phyloP scores from a whole-genome alignment of 2,329 filamentous ascomycete species.

The Talaromyces sp. region DNA sequence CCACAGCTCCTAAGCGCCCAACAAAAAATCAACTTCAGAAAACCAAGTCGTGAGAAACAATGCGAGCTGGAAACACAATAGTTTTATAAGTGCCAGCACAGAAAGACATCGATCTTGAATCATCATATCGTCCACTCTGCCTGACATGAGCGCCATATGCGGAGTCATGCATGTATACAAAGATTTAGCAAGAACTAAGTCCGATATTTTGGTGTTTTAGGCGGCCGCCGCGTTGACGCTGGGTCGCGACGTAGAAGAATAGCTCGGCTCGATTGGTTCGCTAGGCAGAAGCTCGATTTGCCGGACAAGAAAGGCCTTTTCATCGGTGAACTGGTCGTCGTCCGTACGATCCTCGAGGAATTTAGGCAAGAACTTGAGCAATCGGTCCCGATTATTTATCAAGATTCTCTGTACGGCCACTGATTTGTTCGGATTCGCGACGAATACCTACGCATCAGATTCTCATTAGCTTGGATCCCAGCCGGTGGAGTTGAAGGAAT shows the following conservation, averaged over 20 bases:
- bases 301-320: constrained; percentile 94
- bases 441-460: constrained; percentile 66
- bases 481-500: too few relatives aligned
- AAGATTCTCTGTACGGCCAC: constrained; percentile 90
- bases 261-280: constrained; percentile 38
- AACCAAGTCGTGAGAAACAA: not conserved
- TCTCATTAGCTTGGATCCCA: constrained; percentile 22
- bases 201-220: constrained; percentile 17
- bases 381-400: constrained; percentile 89
- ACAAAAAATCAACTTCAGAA: not conserved
- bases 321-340: constrained; percentile 97
- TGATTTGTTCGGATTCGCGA: constrained; percentile 98
- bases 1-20: constrained; percentile 6
- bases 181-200: not conserved
- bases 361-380: constrained; percentile 81
- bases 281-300: constrained; percentile 64
- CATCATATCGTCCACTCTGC: constrained; percentile 8
- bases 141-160: not conserved
- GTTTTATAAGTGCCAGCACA: not conserved
- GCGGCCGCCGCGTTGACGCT: constrained; percentile 24
- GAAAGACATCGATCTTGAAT: not conserved
- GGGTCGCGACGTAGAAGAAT: constrained; percentile 27
- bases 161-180: not conserved
- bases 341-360: constrained; percentile 95
- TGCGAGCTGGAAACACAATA: not conserved